Evolutionary conservation across 2,329 filamentous ascomycete genomes (phyloP), one percentile per base, ranked within the genome.

Genomic region (Ascocoryne sarcoides): DNA sequence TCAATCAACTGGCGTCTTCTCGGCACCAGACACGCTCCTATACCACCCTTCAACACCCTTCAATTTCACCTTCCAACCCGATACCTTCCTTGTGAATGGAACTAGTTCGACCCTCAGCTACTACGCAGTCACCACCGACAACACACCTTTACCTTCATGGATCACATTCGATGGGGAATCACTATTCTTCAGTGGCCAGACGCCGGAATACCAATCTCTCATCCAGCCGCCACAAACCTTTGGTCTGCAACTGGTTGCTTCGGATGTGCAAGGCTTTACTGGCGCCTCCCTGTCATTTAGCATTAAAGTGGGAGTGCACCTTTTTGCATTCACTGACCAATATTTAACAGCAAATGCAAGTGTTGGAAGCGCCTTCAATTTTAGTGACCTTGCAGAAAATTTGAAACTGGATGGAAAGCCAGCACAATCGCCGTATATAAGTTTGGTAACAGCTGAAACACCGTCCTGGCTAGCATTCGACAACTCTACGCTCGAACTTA

Each of bases 71-170:
- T 76, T 81, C 47, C 64, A 71, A 32, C 50, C 55, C 4, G 62
- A 75, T 14, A 85, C 82, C 0, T 94, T 94, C 58, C 65, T 66
- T n/a, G 63, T 71, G n/a, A 46, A 37, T 21, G 45, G 33, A 10
- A 38, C 30, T 31, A 62, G 65, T 0, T 64, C 68, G 3, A 61
- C 62, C 12, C 69, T 79, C 37, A 76, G 77, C 43, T 94, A 88
- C 60, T 90, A 92, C 57, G 84, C 85, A 7, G 78, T 82, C 3
- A 82, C 84, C 3, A 70, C 69, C 4, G 75, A 90, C 54, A 84
- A 84, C 54, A 84, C 83, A n/a, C 87, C 88, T 26, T 65, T 95
- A 26, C 88, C 88, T 15, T 80, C 86, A 1, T 95, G 88, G 88
- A 66, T 94, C 32, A 65, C 65, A n/a, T 95, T 95, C 54, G 74